Evolutionary conservation across 2,329 filamentous ascomycete species (phyloP), one percentile per base, ranked within the genome.

Genomic region (Calonectria pteridis): DNA sequence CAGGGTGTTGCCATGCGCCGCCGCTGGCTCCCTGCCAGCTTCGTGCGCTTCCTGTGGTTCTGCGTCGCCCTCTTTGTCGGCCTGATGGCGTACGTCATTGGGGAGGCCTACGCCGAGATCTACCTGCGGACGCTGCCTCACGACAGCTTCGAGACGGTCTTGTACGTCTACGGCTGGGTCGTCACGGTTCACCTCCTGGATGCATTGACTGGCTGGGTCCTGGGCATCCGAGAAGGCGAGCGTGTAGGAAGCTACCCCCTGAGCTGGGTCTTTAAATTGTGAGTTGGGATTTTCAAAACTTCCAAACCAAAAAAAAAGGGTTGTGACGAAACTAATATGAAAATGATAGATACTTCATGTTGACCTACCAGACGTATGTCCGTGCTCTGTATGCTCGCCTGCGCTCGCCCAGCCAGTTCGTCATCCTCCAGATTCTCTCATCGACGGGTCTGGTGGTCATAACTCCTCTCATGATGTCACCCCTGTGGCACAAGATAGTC

Each of bases 311-410:
- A 9, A 59, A 58, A 13, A 23, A 26, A 26, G 11, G 35, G 35
- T 26, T 5, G 10, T 59, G 53, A 31, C 18, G 11, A 26, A 9
- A 28, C 79, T 79, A 55, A 81, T 72, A 26, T n/a, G 26, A 28
- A 16, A 28, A 14, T 16, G 3, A 6, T 29, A 91, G 89, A 62
- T 93, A 93, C 82, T 93, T 93, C 81, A 91, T 91, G 86, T 84
- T 93, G 66, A 94, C 92, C 7, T 94, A 94, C 82, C 92, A 94
- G 83, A 93, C 92, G 6, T 94, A 93, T 83, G 92, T 94, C 16
- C 91, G 92, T 67, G 91, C 92, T 14, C 83, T 94, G 72, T 94
- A 94, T 81, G 92, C 92, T 18, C 91, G 92, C 23, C 88, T 94
- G 18, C 91, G 92, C 75, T 92, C 90, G 7, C 92, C 91, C 0